Conservation (phyloP, 805 yeast genomes). For the Lachancea thermotolerans region DNA sequence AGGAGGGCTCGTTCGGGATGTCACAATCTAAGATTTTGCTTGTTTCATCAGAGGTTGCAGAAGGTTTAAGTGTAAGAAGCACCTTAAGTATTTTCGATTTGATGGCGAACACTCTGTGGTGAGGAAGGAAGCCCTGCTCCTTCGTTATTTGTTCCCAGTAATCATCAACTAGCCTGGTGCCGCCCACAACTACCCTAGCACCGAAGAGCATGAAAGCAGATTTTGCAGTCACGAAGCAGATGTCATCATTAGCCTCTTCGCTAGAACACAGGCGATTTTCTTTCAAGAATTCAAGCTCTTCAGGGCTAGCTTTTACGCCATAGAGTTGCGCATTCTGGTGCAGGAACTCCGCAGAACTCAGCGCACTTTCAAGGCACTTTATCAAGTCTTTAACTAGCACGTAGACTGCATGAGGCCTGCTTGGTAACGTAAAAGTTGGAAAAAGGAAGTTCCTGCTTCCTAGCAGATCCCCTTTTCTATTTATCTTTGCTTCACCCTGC, state of each 20-base stretch:
- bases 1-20: conserved; percentile 17
- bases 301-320: conserved; percentile 33
- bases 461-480: conserved; percentile 33
- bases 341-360: conserved; percentile 43
- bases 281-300: conserved; percentile 35
- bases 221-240: conserved; percentile 34
- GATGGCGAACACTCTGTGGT: conserved; percentile 37
- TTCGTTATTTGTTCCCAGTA: conserved; percentile 45
- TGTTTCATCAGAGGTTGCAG: conserved; percentile 5
- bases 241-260: conserved; percentile 20
- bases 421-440: conserved; percentile 36
- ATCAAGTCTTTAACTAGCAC: conserved; percentile 27
- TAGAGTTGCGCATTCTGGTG: conserved; percentile 33
- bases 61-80: conserved; percentile 15
- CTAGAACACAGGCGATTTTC: conserved; percentile 20
- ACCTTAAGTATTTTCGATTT: conserved; percentile 12
- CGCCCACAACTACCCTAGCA: conserved; percentile 40
- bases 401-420: conserved; percentile 32
- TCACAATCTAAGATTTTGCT: not conserved
- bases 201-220: conserved; percentile 46
- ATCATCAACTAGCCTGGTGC: conserved; percentile 46
- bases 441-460: conserved; percentile 37
- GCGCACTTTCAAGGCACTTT: conserved; percentile 40
- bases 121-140: conserved; percentile 39
- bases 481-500: conserved; percentile 41